Percentiles rank a stretch among this genome's conserved stretches.
These are phyloP conservation scores for Corymbia maculata DNA, from an alignment of 345 rosid genomes.

Conservation along the genomic window DNA sequence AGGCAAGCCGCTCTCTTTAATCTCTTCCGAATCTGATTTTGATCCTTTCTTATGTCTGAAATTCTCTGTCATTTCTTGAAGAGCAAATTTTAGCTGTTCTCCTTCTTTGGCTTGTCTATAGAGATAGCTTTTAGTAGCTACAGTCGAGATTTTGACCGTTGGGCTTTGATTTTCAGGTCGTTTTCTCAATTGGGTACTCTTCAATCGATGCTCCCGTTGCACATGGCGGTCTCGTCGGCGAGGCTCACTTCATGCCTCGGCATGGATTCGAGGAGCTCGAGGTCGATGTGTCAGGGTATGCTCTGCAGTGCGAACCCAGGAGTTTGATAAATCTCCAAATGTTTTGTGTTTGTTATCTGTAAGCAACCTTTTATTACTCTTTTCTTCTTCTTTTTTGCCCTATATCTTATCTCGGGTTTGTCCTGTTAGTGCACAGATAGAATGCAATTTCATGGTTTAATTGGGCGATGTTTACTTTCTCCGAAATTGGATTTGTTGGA, in stretches of 20 bases:
- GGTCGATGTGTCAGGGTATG: slow-evolving; percentile 99
- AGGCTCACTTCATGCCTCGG: slow-evolving; percentile 88
- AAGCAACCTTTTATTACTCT: slow-evolving; percentile 33
- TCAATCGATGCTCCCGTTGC: slow-evolving; percentile 78
- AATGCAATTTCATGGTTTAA: neutral
- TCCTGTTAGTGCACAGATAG: neutral
- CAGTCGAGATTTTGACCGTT: neutral
- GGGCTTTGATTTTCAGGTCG: slow-evolving; percentile 34
- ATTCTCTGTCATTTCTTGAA: neutral
- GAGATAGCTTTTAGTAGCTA: neutral
- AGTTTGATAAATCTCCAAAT: slow-evolving; percentile 66
- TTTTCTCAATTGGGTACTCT: slow-evolving; percentile 53
- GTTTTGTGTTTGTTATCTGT: slow-evolving; percentile 50
- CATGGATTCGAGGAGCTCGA: slow-evolving; percentile 55
- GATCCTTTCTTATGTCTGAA: neutral
- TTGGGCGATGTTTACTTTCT: neutral
- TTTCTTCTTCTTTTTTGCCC: neutral
- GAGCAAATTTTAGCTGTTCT: neutral
- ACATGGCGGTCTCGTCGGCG: slow-evolving; percentile 78
- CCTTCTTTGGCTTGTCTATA: neutral
- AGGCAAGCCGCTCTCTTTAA: slow-evolving; percentile 20
- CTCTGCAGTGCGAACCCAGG: slow-evolving; percentile 93
- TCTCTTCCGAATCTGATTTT: neutral
- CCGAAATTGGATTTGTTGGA: neutral
- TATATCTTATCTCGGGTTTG: neutral